These are phyloP conservation scores for Macrophomina tecta DNA, from an alignment of 2,329 filamentous ascomycete species.

Conservation along the genomic window DNA sequence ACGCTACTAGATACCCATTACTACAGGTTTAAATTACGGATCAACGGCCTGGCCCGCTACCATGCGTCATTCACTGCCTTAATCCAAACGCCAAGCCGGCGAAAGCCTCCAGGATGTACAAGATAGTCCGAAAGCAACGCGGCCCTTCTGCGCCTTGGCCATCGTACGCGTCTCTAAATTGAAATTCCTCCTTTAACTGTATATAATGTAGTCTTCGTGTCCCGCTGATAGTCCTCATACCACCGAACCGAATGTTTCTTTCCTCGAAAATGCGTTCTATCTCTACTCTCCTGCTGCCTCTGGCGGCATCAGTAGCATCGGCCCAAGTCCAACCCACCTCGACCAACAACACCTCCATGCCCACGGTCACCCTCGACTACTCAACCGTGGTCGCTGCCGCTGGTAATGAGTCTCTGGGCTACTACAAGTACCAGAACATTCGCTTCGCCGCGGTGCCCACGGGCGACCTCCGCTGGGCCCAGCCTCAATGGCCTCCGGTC, in stretches of 20 bases:
- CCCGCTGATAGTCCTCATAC: background rate
- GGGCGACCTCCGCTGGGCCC: constrained; percentile 49
- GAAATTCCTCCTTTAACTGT: constrained; percentile 3
- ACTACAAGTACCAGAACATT: constrained; percentile 52
- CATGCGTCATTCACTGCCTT: constrained; percentile 5
- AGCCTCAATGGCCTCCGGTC: constrained; percentile 47
- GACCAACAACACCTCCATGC: constrained; percentile 19
- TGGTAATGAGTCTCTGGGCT: constrained; percentile 35
- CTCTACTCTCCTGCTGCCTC: constrained; percentile 1
- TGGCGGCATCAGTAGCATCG: background rate
- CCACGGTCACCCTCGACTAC: constrained; percentile 39
- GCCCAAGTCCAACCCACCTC: constrained; percentile 3
- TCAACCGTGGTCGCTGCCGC: constrained; percentile 35
- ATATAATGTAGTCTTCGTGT: background rate
- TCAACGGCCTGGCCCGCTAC: background rate
- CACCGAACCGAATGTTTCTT: background rate
- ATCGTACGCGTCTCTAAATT: constrained; percentile 6
- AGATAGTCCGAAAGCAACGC: constrained; percentile 3
- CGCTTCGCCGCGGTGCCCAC: constrained; percentile 53
- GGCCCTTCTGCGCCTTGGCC: constrained; percentile 14
- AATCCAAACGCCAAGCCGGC: constrained; percentile 5
- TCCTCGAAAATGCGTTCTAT: background rate
- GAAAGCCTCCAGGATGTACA: background rate
- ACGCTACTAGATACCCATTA: background rate
- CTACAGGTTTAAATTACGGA: background rate